These are phyloP conservation scores for Eucalyptus tenuipes DNA, from an alignment of 345 rosid genomes.

Conservation along the genomic window DNA sequence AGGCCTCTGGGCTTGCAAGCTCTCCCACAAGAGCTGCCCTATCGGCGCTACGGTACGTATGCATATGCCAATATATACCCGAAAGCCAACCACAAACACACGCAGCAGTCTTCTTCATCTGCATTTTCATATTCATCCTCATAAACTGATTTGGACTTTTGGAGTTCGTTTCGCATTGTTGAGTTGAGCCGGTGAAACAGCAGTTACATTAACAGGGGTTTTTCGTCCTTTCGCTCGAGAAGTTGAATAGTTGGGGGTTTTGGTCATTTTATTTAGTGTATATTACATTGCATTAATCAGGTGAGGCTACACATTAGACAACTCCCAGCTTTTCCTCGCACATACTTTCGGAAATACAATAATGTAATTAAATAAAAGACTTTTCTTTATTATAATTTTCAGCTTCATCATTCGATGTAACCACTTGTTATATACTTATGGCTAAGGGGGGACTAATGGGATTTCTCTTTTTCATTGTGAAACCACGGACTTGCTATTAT, in stretches of 20 bases:
- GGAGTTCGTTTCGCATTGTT: neutral
- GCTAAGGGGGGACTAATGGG: too few species aligned
- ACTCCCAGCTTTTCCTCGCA: neutral
- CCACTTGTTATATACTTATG: too few species aligned
- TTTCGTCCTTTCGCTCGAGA: neutral
- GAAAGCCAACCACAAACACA: neutral
- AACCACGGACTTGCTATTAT: neutral
- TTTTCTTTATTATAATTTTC: neutral
- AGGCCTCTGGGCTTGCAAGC: slow-evolving; percentile 64
- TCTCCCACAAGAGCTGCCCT: slow-evolving; percentile 34
- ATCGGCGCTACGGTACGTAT: slow-evolving; percentile 46
- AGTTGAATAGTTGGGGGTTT: neutral
- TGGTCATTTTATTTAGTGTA: neutral
- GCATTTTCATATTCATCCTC: neutral
- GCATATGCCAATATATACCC: neutral
- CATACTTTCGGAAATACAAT: neutral
- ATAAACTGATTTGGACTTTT: neutral
- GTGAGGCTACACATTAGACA: neutral
- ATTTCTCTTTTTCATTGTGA: neutral
- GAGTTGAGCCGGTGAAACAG: neutral
- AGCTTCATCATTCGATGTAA: neutral
- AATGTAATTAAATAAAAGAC: neutral
- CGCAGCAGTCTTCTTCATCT: neutral
- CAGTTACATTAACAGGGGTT: neutral
- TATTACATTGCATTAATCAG: neutral